Percentiles rank a stretch among this genome's conserved stretches.
Conservation (phyloP, 345 rosid species). For the Populus euphratica region DNA sequence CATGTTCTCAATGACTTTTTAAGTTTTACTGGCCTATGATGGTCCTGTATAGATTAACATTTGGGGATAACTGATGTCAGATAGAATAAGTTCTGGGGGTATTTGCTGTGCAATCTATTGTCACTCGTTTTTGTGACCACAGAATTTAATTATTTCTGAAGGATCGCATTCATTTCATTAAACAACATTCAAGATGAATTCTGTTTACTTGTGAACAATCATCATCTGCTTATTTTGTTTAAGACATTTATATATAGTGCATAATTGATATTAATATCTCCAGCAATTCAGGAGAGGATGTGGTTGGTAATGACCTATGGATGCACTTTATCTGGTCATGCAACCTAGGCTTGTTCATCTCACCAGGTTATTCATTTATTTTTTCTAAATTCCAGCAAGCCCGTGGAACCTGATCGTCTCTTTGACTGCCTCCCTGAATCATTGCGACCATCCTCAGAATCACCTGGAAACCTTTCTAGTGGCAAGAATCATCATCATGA, state of each 20-base stretch:
- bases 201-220: background rate
- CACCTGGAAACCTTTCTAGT: slow-evolving; percentile 45
- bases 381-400: slow-evolving; percentile 54
- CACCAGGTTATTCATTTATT: slow-evolving; percentile 5
- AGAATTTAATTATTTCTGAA: background rate
- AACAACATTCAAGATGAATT: background rate
- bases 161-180: background rate
- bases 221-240: background rate
- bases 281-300: slow-evolving; percentile 6
- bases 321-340: background rate
- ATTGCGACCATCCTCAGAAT: slow-evolving; percentile 73
- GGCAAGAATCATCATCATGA: slow-evolving; percentile 47
- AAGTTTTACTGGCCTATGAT: background rate
- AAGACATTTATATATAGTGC: background rate
- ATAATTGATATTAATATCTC: slow-evolving; percentile 3
- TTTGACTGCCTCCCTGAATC: slow-evolving; percentile 94
- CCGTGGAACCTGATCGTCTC: slow-evolving; percentile 94
- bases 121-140: background rate
- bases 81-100: background rate
- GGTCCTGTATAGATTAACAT: background rate
- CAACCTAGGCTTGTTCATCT: slow-evolving; percentile 13
- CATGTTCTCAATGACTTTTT: background rate
- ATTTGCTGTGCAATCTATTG: background rate
- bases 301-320: slow-evolving; percentile 1
- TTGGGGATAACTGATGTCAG: background rate